Base-by-base conservation (phyloP, 1,284 basidiomycete genomes). In the Naganishia liquefaciens region DNA sequence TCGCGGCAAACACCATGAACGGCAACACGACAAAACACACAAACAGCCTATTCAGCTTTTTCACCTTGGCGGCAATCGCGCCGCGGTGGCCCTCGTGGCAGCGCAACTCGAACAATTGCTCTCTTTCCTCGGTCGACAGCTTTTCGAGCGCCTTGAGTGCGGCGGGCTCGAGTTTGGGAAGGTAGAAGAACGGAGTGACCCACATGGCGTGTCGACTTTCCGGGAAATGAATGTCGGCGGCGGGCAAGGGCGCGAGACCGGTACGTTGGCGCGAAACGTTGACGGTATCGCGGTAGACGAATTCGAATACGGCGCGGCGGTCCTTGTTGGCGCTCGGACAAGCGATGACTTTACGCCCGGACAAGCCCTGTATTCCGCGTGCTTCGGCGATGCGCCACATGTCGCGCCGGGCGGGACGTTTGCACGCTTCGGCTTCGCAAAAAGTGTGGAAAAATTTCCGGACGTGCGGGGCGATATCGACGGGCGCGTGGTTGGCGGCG, bases 11-110 rank as follows among this genome's bases (percentile, higher is more conserved):
- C n/a, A 93, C 75, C 15, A 84, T 69, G 28, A 85, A 76, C 0
- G 92, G 92, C 28, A 88, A 79, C 54, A 87, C 80, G 57, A 92
- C 74, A 21, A 93, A 80, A 28, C 83, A 64, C 57, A 86, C 84
- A 65, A 88, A 81, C 30, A 68, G 82, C 83, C 37, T 83, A 77
- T 68, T 83, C 75, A 5, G 80, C 79, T 61, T 79, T 74, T n/a
- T 82, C 83, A 75, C 71, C 27, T 68, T 84, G 79, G 63, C 85
- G 73, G 64, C 81, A 80, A 63, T 85, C 82, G 78, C 67, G 30
- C 68, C 64, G 28, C 74, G 47, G 6, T 69, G 66, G 50, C 72
- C 67, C 71, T 73, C 76, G 57, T 76, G 75, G 28, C 70, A 66
- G 28, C 77, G 61, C 15, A 75, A 63, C 62, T 82, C 80, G 62